Evolutionary conservation across 108 stramenopile species (phyloP), one percentile per base, ranked within the genome.

Genomic region (Stephanodiscus minutulus): DNA sequence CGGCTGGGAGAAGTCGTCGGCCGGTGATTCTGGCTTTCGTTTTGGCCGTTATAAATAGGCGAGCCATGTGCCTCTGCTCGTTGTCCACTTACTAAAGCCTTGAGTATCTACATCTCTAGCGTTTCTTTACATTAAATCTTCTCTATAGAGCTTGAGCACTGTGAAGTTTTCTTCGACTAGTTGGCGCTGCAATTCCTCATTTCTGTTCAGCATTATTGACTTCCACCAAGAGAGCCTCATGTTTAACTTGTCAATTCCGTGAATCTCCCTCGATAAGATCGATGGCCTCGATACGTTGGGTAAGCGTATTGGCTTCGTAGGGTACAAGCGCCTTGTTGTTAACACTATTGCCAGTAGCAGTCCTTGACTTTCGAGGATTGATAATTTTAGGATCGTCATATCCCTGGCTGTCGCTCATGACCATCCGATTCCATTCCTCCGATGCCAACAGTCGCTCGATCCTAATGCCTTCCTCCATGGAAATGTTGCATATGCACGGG

Each of bases 331-430:
- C 7, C 1, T 39, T 39, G 11, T 39, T 39, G 39, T 39, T 39
- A 1, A 1, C 7, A 39, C 7, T 8, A 39, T 39, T 39, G 39
- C 39, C 39, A 39, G 39, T 4, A 11, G 9, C 31, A 28, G 24
- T 31, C 57, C 20, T 68, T 15, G 27, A 18, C 68, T 58, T 68
- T 20, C 18, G 7, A 35, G 55, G 68, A 28, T 47, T 68, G 21
- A 21, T 31, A 22, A 56, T 21, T 9, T 20, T 36, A 53, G 47
- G 50, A 25, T 68, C 25, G 21, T 22, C 54, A 11, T 56, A 68
- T 55, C 66, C 66, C 12, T 27, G 21, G 6, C 35, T 24, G 0
- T 44, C 12, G 5, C 25, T 56, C n/a, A 17, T 60, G 39, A 5
- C 46, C n/a, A 25, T 24, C 36, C 18, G 29, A 8, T 27, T 44